Percentiles rank a stretch among this genome's conserved stretches.
Conservation (phyloP, 441 rosid species). For the Populus trichocarpa region DNA sequence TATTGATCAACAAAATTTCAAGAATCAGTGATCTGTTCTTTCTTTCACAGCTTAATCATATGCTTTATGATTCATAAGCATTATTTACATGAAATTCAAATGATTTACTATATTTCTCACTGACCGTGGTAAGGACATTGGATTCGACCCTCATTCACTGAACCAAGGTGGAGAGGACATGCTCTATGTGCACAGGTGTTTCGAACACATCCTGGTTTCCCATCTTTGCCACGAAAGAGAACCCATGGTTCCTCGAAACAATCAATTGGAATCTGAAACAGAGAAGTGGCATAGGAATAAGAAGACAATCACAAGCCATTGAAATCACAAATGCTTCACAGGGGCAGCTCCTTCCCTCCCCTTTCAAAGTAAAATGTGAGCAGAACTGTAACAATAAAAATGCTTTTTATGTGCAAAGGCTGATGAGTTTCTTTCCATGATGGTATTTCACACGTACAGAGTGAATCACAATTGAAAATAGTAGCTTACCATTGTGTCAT, state of each 20-base stretch:
- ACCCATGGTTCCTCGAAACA: conserved; percentile 98
- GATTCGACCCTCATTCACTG: conserved; percentile 86
- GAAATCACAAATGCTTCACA: background rate
- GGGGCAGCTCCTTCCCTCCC: background rate
- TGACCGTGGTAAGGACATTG: conserved; percentile 95
- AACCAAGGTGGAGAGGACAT: conserved; percentile 95
- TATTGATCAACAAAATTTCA: conserved; percentile 7
- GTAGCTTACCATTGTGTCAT: conserved; percentile 75
- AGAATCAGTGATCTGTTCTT: conserved; percentile 8
- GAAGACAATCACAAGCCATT: background rate
- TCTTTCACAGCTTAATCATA: background rate
- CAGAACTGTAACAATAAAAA: background rate
- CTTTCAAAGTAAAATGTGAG: background rate
- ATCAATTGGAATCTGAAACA: conserved; percentile 74
- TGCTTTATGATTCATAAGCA: background rate
- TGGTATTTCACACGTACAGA: background rate
- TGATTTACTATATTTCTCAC: conserved; percentile 23
- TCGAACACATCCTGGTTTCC: conserved; percentile 86
- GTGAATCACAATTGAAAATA: background rate
- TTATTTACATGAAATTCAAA: background rate
- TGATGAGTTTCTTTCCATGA: conserved; percentile 26
- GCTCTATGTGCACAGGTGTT: conserved; percentile 98
- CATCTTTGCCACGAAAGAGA: conserved; percentile 77
- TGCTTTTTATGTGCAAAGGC: background rate
- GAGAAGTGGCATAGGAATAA: background rate